Evolutionary conservation across 2,329 filamentous ascomycete genomes (phyloP).

Genomic region (Neofusicoccum laricinum): DNA sequence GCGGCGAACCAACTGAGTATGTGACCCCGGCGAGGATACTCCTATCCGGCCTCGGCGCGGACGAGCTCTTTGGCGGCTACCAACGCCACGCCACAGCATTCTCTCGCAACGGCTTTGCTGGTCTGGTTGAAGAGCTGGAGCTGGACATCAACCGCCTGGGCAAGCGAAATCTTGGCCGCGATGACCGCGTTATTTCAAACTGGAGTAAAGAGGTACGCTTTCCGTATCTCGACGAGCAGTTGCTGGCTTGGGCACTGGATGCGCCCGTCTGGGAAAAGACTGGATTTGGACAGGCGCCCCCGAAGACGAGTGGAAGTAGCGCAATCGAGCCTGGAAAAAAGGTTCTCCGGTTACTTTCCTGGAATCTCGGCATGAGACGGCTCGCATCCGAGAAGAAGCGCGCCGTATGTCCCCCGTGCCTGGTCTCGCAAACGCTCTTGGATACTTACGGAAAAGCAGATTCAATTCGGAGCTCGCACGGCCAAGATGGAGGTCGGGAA

Average conservation of each 20-base stretch:
- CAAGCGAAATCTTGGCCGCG: constrained; percentile 89
- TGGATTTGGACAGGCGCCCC: constrained; percentile 63
- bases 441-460: constrained; percentile 26
- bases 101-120: constrained; percentile 63
- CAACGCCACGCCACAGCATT: constrained; percentile 79
- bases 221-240: constrained; percentile 82
- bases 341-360: constrained; percentile 72
- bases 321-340: constrained; percentile 71
- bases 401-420: constrained; percentile 58
- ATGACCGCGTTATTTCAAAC: constrained; percentile 85
- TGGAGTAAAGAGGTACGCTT: constrained; percentile 89
- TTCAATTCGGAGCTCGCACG: constrained; percentile 44
- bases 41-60: constrained; percentile 88
- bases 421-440: neutral
- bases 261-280: constrained; percentile 81
- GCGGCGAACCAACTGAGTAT: constrained; percentile 44
- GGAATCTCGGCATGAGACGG: constrained; percentile 65
- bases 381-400: constrained; percentile 89
- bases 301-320: constrained; percentile 5
- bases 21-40: constrained; percentile 75
- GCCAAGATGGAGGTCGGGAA: constrained; percentile 50
- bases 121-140: constrained; percentile 76
- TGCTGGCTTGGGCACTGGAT: constrained; percentile 77
- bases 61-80: constrained; percentile 95
- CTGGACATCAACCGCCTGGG: constrained; percentile 83